Percentiles rank a stretch among this genome's conserved stretches.
Conservation (phyloP, 108 stramenopile species). For the Stephanodiscus triporus region DNA sequence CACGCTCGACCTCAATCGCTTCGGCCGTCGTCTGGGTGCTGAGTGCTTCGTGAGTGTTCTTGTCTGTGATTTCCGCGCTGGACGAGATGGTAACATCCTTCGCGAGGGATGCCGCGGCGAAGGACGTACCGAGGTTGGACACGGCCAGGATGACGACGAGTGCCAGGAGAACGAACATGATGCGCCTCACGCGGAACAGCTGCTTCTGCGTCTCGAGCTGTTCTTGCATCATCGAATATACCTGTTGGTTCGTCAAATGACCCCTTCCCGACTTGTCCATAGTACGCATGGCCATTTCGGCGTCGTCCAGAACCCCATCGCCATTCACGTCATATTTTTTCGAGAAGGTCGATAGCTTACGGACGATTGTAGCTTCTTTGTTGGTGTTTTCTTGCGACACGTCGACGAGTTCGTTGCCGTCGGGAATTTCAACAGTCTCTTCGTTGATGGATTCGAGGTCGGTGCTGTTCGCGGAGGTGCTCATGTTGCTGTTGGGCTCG, state of each 20-base stretch:
- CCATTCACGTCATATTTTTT: neutral
- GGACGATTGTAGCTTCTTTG: neutral
- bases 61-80: neutral
- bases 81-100: constrained; percentile 38
- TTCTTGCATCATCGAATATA: constrained; percentile 36
- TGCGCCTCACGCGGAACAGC: neutral
- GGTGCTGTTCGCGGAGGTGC: neutral
- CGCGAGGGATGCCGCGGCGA: constrained; percentile 51
- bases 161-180: neutral
- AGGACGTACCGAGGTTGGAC: constrained; percentile 49
- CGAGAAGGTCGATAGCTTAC: neutral
- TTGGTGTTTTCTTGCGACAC: neutral
- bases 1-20: constrained; percentile 1
- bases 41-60: neutral
- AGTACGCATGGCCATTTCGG: constrained; percentile 42
- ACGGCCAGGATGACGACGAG: constrained; percentile 45
- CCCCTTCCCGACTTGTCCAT: constrained; percentile 45
- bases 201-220: constrained; percentile 5
- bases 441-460: neutral
- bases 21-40: constrained; percentile 1
- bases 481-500: neutral
- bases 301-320: neutral
- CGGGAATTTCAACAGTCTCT: neutral
- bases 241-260: constrained; percentile 38
- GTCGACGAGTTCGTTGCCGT: neutral